These are phyloP conservation scores for Microstegium vimineum DNA, from an alignment of 176 grass and related monocot genomes.

Conservation along the genomic window DNA sequence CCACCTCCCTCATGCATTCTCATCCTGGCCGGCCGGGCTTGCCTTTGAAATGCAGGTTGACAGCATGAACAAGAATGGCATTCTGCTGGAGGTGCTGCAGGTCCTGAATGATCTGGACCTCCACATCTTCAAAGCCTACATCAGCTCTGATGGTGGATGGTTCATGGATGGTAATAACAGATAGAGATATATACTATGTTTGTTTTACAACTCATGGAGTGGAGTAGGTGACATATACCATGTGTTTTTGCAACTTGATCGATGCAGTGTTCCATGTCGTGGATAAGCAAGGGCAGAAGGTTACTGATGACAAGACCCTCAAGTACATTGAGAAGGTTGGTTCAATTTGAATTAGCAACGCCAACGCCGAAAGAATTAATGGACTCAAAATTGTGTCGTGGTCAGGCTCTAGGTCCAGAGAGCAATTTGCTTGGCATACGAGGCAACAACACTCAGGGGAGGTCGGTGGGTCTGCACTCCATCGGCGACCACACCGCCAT, in stretches of 20 bases:
- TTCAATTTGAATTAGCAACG: neutral
- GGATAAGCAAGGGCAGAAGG: conserved; percentile 70
- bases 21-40: neutral
- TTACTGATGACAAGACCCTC: conserved; percentile 78
- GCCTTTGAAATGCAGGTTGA: conserved; percentile 57
- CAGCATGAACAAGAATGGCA: conserved; percentile 92
- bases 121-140: conserved; percentile 90
- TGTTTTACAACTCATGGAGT: neutral
- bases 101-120: conserved; percentile 89
- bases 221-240: neutral
- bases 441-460: conserved; percentile 37
- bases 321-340: conserved; percentile 85
- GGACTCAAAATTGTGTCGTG: neutral
- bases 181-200: neutral
- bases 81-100: conserved; percentile 93
- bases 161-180: conserved; percentile 99
- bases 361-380: neutral
- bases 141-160: conserved; percentile 96
- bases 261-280: conserved; percentile 93
- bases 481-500: conserved; percentile 80
- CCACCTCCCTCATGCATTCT: neutral
- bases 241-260: conserved; percentile 6
- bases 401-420: conserved; percentile 81
- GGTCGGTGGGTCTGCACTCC: conserved; percentile 75
- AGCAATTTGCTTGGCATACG: conserved; percentile 51